phyloP scores from a whole-genome alignment of 129 eudicot genomes.

The Tagetes patula region DNA sequence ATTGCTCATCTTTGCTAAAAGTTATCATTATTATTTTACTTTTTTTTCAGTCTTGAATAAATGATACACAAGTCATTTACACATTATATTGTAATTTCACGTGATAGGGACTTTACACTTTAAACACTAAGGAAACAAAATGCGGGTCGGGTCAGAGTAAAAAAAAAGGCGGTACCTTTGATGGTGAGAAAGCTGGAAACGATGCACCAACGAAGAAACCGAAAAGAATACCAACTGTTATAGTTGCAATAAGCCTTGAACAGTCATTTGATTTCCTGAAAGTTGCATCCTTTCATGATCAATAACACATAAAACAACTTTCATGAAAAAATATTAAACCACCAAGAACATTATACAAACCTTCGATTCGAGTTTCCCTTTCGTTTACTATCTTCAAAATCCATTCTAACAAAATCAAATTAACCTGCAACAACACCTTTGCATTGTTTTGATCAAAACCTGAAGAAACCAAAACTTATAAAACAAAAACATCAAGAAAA shows the following conservation, averaged over 20 bases:
- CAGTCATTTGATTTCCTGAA: constrained; percentile 54
- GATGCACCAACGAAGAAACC: constrained; percentile 78
- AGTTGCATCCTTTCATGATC: constrained; percentile 26
- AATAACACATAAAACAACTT: constrained; percentile 12
- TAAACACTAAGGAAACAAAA: not conserved
- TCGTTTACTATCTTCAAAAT: constrained; percentile 33
- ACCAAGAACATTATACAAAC: constrained; percentile 16
- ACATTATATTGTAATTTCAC: not conserved
- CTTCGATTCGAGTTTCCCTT: constrained; percentile 25
- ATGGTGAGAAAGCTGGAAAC: constrained; percentile 53
- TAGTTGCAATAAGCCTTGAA: constrained; percentile 45
- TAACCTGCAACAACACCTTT: constrained; percentile 30
- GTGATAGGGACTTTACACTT: not conserved
- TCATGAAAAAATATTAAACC: not conserved
- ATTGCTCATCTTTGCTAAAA: constrained; percentile 1
- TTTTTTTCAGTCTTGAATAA: not conserved
- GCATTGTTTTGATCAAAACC: constrained; percentile 26
- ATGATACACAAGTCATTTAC: not conserved
- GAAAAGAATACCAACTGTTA: constrained; percentile 53
- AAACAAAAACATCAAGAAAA: constrained; percentile 18
- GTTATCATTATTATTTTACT: not conserved
- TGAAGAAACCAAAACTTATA: constrained; percentile 21
- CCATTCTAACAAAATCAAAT: constrained; percentile 30
- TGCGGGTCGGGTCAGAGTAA: not conserved
- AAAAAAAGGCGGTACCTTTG: constrained; percentile 43